Percentiles rank a stretch among this genome's conserved stretches.
Evolutionary conservation across 441 rosid species (phyloP).

Genomic region (Daphne laureola): DNA sequence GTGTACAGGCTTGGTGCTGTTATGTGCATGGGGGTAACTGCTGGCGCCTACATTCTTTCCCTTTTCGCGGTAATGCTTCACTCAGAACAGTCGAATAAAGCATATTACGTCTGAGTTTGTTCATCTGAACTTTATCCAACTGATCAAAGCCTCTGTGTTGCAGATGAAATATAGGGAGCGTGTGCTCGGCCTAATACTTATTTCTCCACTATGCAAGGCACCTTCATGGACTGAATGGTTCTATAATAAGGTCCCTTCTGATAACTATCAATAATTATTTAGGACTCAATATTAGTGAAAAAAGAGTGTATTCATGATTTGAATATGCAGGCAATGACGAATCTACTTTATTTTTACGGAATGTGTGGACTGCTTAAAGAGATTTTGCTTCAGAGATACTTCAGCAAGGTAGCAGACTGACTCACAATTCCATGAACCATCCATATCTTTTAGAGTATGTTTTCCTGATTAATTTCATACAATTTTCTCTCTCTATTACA

Average conservation of each 20-base stretch:
- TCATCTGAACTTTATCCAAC: constrained; percentile 1
- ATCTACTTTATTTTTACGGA: constrained; percentile 63
- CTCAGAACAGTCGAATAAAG: constrained; percentile 4
- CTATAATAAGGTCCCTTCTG: constrained; percentile 45
- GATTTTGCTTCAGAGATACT: constrained; percentile 59
- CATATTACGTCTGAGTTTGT: neutral
- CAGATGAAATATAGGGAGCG: constrained; percentile 71
- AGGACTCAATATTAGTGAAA: too few species aligned
- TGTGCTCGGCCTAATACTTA: constrained; percentile 63
- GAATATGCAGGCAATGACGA: constrained; percentile 45
- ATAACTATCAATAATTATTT: constrained; percentile 1
- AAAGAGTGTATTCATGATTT: constrained; percentile 2
- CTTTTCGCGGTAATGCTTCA: constrained; percentile 53
- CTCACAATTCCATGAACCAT: neutral
- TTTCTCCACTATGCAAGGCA: constrained; percentile 65
- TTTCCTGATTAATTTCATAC: neutral
- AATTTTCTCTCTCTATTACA: constrained; percentile 17
- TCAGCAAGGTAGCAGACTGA: constrained; percentile 55
- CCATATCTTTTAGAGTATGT: too few species aligned
- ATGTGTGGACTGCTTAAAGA: constrained; percentile 68
- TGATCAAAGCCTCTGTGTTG: constrained; percentile 21
- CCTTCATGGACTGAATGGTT: constrained; percentile 86
- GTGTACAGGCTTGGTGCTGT: constrained; percentile 54
- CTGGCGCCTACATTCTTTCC: constrained; percentile 68
- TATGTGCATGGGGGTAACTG: constrained; percentile 78